Evolutionary conservation across 2,329 filamentous ascomycete species (phyloP), one percentile per base, ranked within the genome.

Genomic region (Thielaviopsis euricoi): DNA sequence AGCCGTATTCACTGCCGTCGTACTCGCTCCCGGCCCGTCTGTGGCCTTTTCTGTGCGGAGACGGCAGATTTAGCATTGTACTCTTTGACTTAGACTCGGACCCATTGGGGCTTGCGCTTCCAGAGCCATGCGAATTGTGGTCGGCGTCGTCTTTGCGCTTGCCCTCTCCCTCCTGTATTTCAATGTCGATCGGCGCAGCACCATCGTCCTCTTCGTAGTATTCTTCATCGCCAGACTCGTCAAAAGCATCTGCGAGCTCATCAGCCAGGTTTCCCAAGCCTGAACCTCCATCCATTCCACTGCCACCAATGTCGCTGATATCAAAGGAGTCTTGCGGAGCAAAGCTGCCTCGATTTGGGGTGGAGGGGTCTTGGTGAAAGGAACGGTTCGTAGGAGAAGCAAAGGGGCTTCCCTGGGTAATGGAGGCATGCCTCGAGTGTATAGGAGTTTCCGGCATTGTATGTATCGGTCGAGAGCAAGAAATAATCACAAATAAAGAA

Each of bases 201-300:
- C 53, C 59, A n/a, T 60, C 59, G 60, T 64, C 68, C 21, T 76
- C 73, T 50, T 76, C 72, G 54, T 75, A 73, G 37, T 77, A 75
- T 21, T 76, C 77, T 46, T 82, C 81, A 48, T 80, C 82, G 58
- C 79, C 80, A 9, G 81, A 84, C 37, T 81, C 82, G 50, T 79
- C 81, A 68, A 86, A 81, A 3, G 83, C 82, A 65, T 86, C 86
- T 1, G 85, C 87, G 53, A 93, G 73, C 69, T 93, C 87, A 69
- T 91, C 87, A 1, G 87, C 87, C 53, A 93, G 70, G 64, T 89
- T 90, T 33, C 87, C 87, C 62, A 89, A 73, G 9, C 84, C 83
- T 61, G 80, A 80, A 54, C 71, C 72, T 2, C 67, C 67, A 23
- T 68, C 71, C 25, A 58, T 54, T 48, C 50, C 53, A 49, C 69